phyloP scores from a whole-genome alignment of 1,139 yeast genomes.

The Taphrina betulina region DNA sequence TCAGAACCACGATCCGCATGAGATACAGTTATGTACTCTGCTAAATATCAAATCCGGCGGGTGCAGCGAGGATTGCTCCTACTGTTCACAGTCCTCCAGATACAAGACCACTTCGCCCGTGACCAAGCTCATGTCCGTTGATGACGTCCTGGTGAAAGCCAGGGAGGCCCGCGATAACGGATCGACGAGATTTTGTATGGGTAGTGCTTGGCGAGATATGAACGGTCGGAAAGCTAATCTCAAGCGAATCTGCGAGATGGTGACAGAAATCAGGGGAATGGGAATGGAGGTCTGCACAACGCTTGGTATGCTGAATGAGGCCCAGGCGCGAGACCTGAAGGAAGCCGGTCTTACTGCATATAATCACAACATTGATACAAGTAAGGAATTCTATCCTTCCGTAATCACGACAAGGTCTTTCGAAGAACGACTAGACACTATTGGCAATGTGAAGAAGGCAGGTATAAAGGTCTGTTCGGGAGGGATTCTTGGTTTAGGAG shows the following conservation, averaged over 20 bases:
- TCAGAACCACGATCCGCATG: constrained; percentile 62
- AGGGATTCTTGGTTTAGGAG: constrained; percentile 77
- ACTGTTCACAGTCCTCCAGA: constrained; percentile 72
- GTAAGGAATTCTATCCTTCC: constrained; percentile 71
- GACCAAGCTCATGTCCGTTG: constrained; percentile 60
- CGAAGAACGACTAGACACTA: constrained; percentile 68
- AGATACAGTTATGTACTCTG: constrained; percentile 73
- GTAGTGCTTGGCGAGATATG: constrained; percentile 90
- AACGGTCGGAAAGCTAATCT: constrained; percentile 69
- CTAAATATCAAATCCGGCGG: constrained; percentile 78
- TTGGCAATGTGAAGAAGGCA: constrained; percentile 61
- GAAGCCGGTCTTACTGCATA: constrained; percentile 78
- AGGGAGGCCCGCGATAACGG: constrained; percentile 66
- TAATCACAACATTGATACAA: constrained; percentile 77
- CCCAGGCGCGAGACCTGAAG: constrained; percentile 59
- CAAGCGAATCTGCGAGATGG: constrained; percentile 64
- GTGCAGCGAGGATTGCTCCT: constrained; percentile 76
- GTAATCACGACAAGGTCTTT: constrained; percentile 68
- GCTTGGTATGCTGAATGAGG: constrained; percentile 67
- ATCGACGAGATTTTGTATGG: constrained; percentile 77
- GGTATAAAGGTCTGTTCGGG: constrained; percentile 77
- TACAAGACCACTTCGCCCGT: constrained; percentile 70
- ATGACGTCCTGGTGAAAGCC: constrained; percentile 64
- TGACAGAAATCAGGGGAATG: constrained; percentile 60
- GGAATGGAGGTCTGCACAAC: constrained; percentile 79